Base-by-base conservation (phyloP, 2,329 filamentous ascomycete genomes). In the Knufia petricola region DNA sequence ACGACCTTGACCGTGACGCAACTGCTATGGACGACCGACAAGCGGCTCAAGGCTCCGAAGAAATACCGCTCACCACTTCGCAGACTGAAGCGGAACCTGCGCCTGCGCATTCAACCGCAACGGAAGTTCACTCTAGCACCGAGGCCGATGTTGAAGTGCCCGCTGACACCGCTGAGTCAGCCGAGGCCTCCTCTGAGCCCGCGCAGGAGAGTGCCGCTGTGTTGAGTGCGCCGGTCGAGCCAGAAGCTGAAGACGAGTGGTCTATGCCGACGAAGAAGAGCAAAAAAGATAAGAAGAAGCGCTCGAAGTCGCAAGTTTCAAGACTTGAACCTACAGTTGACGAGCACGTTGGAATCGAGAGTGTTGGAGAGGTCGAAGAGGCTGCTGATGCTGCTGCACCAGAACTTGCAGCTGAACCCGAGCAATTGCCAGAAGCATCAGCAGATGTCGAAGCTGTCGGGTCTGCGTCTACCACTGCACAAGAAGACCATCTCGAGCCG, bases 191-290 rank as follows among this genome's bases (percentile, higher is more conserved):
- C 32, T 19, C 31, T 15, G 12, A 3, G 41, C 41, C 41, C 21
- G 41, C n/a, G 24, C 12, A 6, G 12, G 26, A 28, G 26, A 24
- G 9, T 40, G 37, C 17, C n/a, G 19, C 10, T 40, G 17, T 19
- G 9, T 3, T 4, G 10, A n/a, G 10, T 21, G 34, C n/a, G 34
- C 38, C 38, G 6, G 21, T 41, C 20, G 8, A 28, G 20, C 20
- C 40, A 32, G 42, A 34, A 21, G 42, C 28, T 8, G 48, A 23
- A 17, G 34, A 46, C 3, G 48, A 54, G 50, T 50, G 50, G 50
- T 57, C 55, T 36, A 49, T 51, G 39, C 48, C 50, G 7, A 57
- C 54, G 23, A 64, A 62, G 50, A 68, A 65, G 50, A 58, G 60
- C 41, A 43, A 37, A 26, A 57, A 59, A 48, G 50, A 50, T 23